Evolutionary conservation across 257 asterid genomes (phyloP).

Genomic region (Nicotiana otophora): DNA sequence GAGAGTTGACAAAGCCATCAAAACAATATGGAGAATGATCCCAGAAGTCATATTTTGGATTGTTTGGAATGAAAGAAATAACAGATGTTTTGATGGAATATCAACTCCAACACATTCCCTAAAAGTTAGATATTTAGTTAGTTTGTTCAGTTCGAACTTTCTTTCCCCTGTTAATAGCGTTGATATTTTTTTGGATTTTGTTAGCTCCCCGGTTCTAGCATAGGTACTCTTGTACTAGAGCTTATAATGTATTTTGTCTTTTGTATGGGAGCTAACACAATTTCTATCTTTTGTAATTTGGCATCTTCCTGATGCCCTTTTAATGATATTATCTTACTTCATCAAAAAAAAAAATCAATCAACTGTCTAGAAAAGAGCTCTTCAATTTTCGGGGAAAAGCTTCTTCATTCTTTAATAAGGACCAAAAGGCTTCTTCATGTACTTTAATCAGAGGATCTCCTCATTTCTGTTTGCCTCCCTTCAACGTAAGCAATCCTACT

Average conservation of each 20-base stretch:
- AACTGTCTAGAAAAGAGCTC: background rate
- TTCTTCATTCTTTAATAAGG: background rate
- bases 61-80: background rate
- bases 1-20: background rate
- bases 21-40: no score
- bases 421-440: background rate
- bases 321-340: no score
- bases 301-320: no score
- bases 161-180: no score
- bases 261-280: no score
- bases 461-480: background rate
- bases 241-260: no score
- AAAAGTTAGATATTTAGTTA: background rate
- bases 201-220: no score
- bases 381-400: background rate
- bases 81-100: background rate
- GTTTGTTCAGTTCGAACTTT: background rate
- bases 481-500: background rate
- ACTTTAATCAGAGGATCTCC: background rate
- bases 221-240: no score
- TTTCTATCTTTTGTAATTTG: no score
- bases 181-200: no score
- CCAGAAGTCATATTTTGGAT: background rate
- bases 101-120: background rate
- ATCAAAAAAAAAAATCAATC: background rate